Base-by-base conservation (phyloP, 805 yeast genomes). In the Saturnispora saitoi region DNA sequence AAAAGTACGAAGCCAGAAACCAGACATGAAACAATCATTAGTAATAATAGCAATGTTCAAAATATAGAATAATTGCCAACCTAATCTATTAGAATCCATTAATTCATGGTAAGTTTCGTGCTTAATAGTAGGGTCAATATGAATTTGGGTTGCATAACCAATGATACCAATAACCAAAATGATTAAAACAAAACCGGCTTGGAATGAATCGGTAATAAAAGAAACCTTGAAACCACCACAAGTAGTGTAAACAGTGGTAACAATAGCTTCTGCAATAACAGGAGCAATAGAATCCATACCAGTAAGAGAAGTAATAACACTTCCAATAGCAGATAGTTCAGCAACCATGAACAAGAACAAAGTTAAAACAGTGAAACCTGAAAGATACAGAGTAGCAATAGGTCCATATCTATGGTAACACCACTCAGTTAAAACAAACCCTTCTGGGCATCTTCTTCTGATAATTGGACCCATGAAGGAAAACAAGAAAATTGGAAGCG, bases 401-500 rank as follows among this genome's bases (percentile, higher is more conserved):
- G 72, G 61, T 2, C 96, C 97, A 62, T 75, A 90, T 56, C 96
- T 71, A 42, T 77, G 78, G 60, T 86, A 77, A n/a, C 87, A 91
- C 97, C 97, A 90, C 62, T 90, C 96, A 4, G 96, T 88, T 56
- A 90, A 69, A 26, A 90, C 89, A 63, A 90, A 90, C 3, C 96
- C 97, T 8, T 86, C 78, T 0, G 97, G 97, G 56, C 95, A 86
- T 56, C 76, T 75, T 51, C 70, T 75, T 54, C 96, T 72, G 51
- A 90, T 81, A 9, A 80, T 61, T 1, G 97, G 96, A 0, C 96
- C 96, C 50, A 86, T 67, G 47, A 76, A 75, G 0, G 93, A 86
- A 70, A 90, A 90, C n/a, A 86, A 65, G 51, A 86, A 71, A 67
- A 90, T 82, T 4, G 97, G 97, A 43, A 90, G 64, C 1, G 95